phyloP scores from a whole-genome alignment of 305 asterid species.

The Fraxinus sp. region DNA sequence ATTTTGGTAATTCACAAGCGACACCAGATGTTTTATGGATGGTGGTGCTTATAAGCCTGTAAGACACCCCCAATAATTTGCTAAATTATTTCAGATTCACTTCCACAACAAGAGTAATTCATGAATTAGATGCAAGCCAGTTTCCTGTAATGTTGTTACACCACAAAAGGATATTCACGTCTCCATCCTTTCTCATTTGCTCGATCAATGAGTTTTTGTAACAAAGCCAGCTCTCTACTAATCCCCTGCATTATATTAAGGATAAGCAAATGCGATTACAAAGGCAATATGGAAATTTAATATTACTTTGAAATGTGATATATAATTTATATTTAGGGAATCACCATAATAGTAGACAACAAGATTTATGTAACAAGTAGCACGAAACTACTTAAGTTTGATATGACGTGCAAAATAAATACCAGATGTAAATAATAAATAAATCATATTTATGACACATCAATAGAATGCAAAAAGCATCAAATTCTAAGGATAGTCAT shows the following conservation, averaged over 20 bases:
- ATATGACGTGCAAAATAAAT: background rate
- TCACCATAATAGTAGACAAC: background rate
- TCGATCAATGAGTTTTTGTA: slow-evolving; percentile 45
- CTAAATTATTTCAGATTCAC: background rate
- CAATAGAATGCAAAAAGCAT: background rate
- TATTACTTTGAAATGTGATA: background rate
- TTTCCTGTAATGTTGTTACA: slow-evolving; percentile 19
- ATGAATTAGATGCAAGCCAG: slow-evolving; percentile 14
- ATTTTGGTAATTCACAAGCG: background rate
- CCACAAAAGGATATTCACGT: slow-evolving; percentile 68
- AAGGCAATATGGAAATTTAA: background rate
- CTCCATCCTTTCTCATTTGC: slow-evolving; percentile 94
- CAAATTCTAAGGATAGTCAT: background rate
- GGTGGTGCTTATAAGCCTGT: background rate
- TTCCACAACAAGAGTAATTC: background rate
- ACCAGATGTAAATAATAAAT: background rate
- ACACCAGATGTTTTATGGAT: background rate
- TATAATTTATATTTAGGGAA: background rate
- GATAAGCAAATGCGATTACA: slow-evolving; percentile 7
- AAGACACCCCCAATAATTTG: background rate
- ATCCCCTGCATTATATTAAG: slow-evolving; percentile 52
- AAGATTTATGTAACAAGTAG: background rate
- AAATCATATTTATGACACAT: background rate
- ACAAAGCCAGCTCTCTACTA: slow-evolving; percentile 50
- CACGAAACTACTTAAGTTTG: slow-evolving; percentile 2